Percentiles rank a stretch among this genome's conserved stretches.
These are phyloP conservation scores for Metschnikowia continentalis DNA, from an alignment of 805 yeast species.

Conservation along the genomic window DNA sequence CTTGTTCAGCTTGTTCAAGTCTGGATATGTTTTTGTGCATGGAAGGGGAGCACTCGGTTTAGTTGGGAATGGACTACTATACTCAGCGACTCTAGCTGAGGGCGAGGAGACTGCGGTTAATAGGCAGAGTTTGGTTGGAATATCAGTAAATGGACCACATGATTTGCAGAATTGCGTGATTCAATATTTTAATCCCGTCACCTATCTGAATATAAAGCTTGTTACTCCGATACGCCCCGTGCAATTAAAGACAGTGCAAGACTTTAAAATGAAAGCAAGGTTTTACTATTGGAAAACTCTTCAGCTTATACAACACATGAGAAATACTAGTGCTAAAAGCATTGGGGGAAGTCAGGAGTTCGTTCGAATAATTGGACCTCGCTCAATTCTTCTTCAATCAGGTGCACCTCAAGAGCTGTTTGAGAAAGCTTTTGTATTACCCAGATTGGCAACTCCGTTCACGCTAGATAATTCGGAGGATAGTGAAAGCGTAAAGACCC, in stretches of 20 bases:
- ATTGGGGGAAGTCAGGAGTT: slow-evolving; percentile 38
- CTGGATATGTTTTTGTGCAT: slow-evolving; percentile 46
- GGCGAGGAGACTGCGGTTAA: slow-evolving; percentile 49
- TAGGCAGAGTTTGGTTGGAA: slow-evolving; percentile 44
- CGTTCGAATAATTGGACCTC: slow-evolving; percentile 52
- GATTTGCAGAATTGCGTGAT: slow-evolving; percentile 42
- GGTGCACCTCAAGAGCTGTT: slow-evolving; percentile 24
- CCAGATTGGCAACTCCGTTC: slow-evolving; percentile 9
- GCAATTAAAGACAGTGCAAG: slow-evolving; percentile 9
- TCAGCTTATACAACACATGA: background rate
- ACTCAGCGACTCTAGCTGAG: slow-evolving; percentile 40
- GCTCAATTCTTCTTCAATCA: slow-evolving; percentile 47
- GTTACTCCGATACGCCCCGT: slow-evolving; percentile 13
- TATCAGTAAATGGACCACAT: slow-evolving; percentile 45
- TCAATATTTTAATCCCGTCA: slow-evolving; percentile 16
- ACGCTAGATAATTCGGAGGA: slow-evolving; percentile 10
- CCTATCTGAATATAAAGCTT: slow-evolving; percentile 4
- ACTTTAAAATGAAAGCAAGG: slow-evolving; percentile 7
- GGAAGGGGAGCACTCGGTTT: slow-evolving; percentile 58
- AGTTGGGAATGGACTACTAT: slow-evolving; percentile 52
- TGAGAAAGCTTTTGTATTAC: slow-evolving; percentile 10
- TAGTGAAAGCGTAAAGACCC: slow-evolving; percentile 12
- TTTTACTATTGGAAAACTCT: slow-evolving; percentile 13
- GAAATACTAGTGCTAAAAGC: slow-evolving; percentile 5
- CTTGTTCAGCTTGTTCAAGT: slow-evolving; percentile 27